Evolutionary conservation across 176 grass and related monocot species (phyloP).

Genomic region (Lolium perenne): DNA sequence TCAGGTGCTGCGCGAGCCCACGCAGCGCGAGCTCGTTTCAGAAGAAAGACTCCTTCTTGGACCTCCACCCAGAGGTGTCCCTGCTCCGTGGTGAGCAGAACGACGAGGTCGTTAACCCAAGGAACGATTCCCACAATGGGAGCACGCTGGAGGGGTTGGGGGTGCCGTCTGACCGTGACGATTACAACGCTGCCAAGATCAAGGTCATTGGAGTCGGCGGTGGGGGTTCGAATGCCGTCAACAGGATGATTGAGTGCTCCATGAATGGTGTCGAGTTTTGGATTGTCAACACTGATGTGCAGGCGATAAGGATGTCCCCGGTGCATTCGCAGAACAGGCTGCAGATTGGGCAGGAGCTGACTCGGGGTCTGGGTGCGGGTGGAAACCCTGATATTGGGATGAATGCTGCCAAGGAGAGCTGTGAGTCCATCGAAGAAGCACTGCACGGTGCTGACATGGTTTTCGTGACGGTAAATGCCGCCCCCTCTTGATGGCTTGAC

Average conservation of each 20-base stretch:
- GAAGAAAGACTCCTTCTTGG: conserved; percentile 73
- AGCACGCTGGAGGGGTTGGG: conserved; percentile 51
- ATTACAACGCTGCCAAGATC: conserved; percentile 80
- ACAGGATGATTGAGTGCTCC: conserved; percentile 79
- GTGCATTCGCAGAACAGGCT: conserved; percentile 70
- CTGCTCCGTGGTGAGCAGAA: conserved; percentile 63
- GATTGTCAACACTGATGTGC: conserved; percentile 90
- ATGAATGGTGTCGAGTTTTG: conserved; percentile 95
- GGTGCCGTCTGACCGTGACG: conserved; percentile 15
- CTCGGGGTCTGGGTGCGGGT: conserved; percentile 74
- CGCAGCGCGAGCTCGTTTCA: conserved; percentile 48
- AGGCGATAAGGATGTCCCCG: conserved; percentile 80
- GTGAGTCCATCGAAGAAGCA: conserved; percentile 74
- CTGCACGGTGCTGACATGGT: conserved; percentile 79
- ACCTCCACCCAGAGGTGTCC: conserved; percentile 83
- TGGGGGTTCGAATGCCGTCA: conserved; percentile 87
- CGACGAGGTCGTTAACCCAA: conserved; percentile 31
- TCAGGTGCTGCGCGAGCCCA: conserved; percentile 52
- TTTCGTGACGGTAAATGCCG: conserved; percentile 76
- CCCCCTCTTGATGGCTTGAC: not conserved
- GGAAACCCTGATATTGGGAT: conserved; percentile 92
- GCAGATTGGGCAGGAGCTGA: conserved; percentile 89
- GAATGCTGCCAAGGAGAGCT: conserved; percentile 85
- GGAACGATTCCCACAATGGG: conserved; percentile 22
- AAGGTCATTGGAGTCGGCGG: conserved; percentile 87